Base-by-base conservation (phyloP, 1,139 yeast genomes). In the Pichia sp. region DNA sequence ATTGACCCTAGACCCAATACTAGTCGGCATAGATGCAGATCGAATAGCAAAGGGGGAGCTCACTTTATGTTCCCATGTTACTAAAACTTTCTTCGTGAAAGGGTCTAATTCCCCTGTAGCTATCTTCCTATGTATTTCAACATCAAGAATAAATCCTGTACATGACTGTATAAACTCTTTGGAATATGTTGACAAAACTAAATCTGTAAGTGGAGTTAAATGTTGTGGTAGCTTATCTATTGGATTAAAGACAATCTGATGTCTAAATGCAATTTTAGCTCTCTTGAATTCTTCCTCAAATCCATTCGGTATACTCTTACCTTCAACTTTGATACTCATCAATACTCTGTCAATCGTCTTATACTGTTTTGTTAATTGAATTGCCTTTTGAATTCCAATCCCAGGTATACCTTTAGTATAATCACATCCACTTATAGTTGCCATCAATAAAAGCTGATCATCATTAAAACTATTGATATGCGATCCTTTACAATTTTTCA, bases 381-480 rank as follows among this genome's bases (percentile, higher is more conserved):
- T 75, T 0, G 97, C 95, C 28, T 82, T 83, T 38, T 79, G 75
- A 12, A 88, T 67, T 0, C 98, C 99, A 25, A 91, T 69, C 5
- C 84, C 83, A 0, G 83, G 76, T 7, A 91, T 67, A 0, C 98
- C 98, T 43, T 77, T 77, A 0, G 96, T 85, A 56, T 93, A 93
- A 61, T 93, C 99, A 63, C 99, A 93, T 0, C 99, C 99, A 6
- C 96, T 77, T 6, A 93, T 60, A 56, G 89, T 82, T 1, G 96
- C 98, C 62, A 86, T 75, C 36, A 79, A 68, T 39, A 95, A 68
- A 40, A 86, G 59, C 52, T 86, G 86, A 10, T 71, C 74, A 14
- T 66, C 71, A 23, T 71, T 61, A 50, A 81, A 63, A 36, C 66
- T 46, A 25, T 70, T 61, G 51, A 78, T 60, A 1, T 80, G 77